These are phyloP conservation scores for Cladosporium velox DNA, from an alignment of 2,329 filamentous ascomycete species.

Conservation along the genomic window DNA sequence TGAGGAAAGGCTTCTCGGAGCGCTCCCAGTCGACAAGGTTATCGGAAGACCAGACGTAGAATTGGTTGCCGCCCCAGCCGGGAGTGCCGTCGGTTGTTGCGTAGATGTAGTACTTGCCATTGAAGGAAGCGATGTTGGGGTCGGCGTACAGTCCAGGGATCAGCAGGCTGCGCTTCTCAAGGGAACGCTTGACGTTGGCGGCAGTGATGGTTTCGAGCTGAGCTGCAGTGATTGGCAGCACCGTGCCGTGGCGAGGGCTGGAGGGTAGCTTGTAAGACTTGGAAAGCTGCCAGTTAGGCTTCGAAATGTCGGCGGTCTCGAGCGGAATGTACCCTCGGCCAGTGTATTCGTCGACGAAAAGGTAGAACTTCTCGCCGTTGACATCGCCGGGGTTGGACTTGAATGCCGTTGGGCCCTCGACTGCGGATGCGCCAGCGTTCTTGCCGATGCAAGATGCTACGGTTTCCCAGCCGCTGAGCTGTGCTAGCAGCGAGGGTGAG, in stretches of 20 bases:
- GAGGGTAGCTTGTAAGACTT: constrained; percentile 49
- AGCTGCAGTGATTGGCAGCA: constrained; percentile 53
- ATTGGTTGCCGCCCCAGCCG: constrained; percentile 51
- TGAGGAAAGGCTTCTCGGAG: constrained; percentile 46
- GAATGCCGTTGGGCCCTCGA: constrained; percentile 57
- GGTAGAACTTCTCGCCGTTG: constrained; percentile 56
- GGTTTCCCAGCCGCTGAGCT: constrained; percentile 47
- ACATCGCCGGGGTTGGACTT: constrained; percentile 53
- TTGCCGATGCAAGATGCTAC: constrained; percentile 54
- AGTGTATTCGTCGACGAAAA: constrained; percentile 58
- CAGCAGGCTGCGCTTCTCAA: constrained; percentile 21
- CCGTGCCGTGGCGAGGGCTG: constrained; percentile 57
- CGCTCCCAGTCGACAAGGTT: constrained; percentile 49
- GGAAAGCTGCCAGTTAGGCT: constrained; percentile 53
- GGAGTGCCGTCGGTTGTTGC: constrained; percentile 50
- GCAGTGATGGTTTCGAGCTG: constrained; percentile 38
- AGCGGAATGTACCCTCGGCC: constrained; percentile 57
- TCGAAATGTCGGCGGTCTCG: constrained; percentile 53
- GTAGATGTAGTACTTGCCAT: constrained; percentile 51
- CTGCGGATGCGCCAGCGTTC: constrained; percentile 51
- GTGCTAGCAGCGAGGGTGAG: constrained; percentile 46
- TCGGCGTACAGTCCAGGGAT: constrained; percentile 41
- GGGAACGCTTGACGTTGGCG: constrained; percentile 19
- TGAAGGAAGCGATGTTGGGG: constrained; percentile 51
- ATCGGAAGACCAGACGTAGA: constrained; percentile 51